Evolutionary conservation across 768 basidiomycete species (phyloP).

Genomic region (Neoboletus magnificus): DNA sequence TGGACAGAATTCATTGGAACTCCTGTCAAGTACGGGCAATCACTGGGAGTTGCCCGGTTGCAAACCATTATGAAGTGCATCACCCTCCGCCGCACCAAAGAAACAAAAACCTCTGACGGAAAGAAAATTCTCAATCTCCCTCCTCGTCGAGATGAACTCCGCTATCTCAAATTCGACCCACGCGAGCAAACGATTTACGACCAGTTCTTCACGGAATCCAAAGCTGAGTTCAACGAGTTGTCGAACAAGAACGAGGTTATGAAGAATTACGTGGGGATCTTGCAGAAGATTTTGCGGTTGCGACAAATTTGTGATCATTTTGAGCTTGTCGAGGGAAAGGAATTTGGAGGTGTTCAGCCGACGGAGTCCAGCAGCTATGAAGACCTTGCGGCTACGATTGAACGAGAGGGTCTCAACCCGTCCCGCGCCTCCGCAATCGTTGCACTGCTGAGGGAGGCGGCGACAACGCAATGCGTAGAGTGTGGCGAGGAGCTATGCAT

Average conservation of each 20-base stretch:
- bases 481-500: constrained; percentile 76
- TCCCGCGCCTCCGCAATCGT: constrained; percentile 80
- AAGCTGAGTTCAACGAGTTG: constrained; percentile 87
- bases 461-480: constrained; percentile 84
- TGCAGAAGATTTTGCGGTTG: constrained; percentile 93
- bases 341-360: constrained; percentile 40
- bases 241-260: constrained; percentile 88
- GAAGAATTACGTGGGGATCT: constrained; percentile 97
- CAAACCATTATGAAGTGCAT: constrained; percentile 97
- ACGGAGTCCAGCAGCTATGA: constrained; percentile 64
- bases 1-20: constrained; percentile 94
- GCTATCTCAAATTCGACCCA: constrained; percentile 78
- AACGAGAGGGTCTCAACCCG: constrained; percentile 72
- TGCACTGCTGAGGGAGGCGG: constrained; percentile 79
- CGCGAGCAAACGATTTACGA: constrained; percentile 86
- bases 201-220: constrained; percentile 83
- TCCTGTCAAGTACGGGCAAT: constrained; percentile 89
- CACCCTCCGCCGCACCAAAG: constrained; percentile 95
- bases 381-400: constrained; percentile 72
- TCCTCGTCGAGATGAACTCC: constrained; percentile 83
- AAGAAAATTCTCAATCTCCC: constrained; percentile 84
- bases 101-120: constrained; percentile 77
- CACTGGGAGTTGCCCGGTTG: constrained; percentile 86
- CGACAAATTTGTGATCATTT: constrained; percentile 98
- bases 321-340: constrained; percentile 79